Percentiles rank a stretch among this genome's conserved stretches.
These are phyloP conservation scores for Yamadazyma kanchanaburiensis DNA, from an alignment of 1,139 yeast species.

Conservation along the genomic window DNA sequence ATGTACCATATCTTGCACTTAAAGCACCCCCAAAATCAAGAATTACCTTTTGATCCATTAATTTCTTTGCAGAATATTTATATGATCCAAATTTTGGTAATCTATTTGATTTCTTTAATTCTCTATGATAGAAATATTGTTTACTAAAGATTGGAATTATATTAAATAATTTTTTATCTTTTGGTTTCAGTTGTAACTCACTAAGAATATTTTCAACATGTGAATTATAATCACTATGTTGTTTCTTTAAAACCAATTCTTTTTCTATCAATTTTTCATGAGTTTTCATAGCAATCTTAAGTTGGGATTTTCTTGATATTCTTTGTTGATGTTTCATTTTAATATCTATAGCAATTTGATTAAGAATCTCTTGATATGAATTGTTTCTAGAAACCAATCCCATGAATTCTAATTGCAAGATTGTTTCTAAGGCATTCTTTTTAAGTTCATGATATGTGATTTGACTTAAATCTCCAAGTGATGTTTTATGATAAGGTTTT, in stretches of 20 bases:
- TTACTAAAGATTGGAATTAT: conserved; percentile 66
- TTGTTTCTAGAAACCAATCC: conserved; percentile 66
- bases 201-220: conserved; percentile 68
- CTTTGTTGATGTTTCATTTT: conserved; percentile 75
- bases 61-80: conserved; percentile 73
- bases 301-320: conserved; percentile 56
- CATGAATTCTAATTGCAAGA: conserved; percentile 70
- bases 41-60: conserved; percentile 71
- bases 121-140: conserved; percentile 76
- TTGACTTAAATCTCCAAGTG: conserved; percentile 52
- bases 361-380: conserved; percentile 75
- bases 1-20: conserved; percentile 37
- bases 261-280: conserved; percentile 59
- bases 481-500: conserved; percentile 36
- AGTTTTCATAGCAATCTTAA: conserved; percentile 58
- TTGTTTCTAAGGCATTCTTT: conserved; percentile 68
- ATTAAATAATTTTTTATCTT: conserved; percentile 50
- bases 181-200: conserved; percentile 55
- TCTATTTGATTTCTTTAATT: conserved; percentile 62
- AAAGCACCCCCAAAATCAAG: conserved; percentile 52
- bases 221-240: conserved; percentile 61
- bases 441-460: conserved; percentile 75
- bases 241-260: conserved; percentile 56
- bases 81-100: conserved; percentile 80
- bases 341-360: conserved; percentile 83